phyloP scores from a whole-genome alignment of 441 rosid genomes.

The Eutrema salsugineum region DNA sequence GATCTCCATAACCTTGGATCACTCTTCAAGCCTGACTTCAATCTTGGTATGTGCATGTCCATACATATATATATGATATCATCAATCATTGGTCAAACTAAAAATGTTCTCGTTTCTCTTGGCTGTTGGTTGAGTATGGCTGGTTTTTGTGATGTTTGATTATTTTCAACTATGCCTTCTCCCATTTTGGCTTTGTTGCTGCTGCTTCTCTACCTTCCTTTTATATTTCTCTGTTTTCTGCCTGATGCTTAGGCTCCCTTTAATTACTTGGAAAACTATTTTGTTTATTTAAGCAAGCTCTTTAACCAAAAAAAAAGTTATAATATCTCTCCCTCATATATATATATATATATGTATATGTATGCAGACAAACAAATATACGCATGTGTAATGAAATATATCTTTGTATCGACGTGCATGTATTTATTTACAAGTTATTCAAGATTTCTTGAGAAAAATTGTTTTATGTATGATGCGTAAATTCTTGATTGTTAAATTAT shows the following conservation, averaged over 20 bases:
- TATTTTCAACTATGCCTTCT: no score
- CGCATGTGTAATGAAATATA: not conserved
- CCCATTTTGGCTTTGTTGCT: no score
- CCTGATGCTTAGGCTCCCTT: no score
- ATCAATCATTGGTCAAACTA: no score
- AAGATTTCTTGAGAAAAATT: not conserved
- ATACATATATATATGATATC: not conserved
- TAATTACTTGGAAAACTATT: no score
- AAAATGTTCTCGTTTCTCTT: no score
- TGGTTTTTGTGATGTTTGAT: no score
- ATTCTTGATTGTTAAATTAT: not conserved
- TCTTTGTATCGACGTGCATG: slow-evolving; percentile 23
- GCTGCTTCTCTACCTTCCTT: no score
- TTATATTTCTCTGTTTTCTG: no score
- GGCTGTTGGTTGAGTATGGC: no score
- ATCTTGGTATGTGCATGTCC: slow-evolving; percentile 43
- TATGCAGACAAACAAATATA: not conserved
- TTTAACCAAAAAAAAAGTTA: no score
- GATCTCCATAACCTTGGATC: slow-evolving; percentile 75
- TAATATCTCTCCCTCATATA: not conserved
- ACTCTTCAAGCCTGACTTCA: slow-evolving; percentile 75
- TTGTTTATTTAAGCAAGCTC: no score
- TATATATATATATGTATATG: not conserved
- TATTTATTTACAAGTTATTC: slow-evolving; percentile 6
- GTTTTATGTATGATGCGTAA: not conserved